These are phyloP conservation scores for Ganoderma lucidum DNA, from an alignment of 1,284 basidiomycete genomes.

Conservation along the genomic window DNA sequence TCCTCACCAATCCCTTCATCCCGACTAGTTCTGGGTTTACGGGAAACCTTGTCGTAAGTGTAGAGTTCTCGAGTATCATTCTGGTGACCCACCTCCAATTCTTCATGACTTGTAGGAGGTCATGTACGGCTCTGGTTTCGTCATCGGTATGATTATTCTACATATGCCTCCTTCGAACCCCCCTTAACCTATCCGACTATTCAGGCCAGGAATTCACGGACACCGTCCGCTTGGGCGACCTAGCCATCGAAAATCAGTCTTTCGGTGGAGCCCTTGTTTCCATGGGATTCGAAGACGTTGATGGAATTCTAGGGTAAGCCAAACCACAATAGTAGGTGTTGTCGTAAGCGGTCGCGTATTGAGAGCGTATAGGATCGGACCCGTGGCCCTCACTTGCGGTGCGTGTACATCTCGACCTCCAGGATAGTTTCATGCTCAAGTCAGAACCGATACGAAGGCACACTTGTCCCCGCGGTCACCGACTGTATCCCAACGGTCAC, in stretches of 20 bases:
- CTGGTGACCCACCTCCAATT: not conserved
- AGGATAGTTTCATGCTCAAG: not conserved
- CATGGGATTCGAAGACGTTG: constrained; percentile 48
- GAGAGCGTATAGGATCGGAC: constrained; percentile 48
- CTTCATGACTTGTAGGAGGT: constrained; percentile 41
- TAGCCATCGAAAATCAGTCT: constrained; percentile 46
- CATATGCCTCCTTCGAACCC: not conserved
- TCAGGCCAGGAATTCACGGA: constrained; percentile 37
- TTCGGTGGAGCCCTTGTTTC: constrained; percentile 58
- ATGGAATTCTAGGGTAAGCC: constrained; percentile 55
- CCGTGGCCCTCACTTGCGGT: constrained; percentile 50
- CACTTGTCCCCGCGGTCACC: not conserved
- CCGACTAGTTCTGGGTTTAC: constrained; percentile 47
- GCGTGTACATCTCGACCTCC: not conserved
- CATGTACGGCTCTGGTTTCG: constrained; percentile 58
- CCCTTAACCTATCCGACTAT: not conserved
- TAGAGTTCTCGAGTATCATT: not conserved
- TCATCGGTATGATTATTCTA: constrained; percentile 46
- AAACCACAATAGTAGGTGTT: not conserved
- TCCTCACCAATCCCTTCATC: constrained; percentile 43
- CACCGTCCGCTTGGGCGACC: constrained; percentile 35
- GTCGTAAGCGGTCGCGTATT: not conserved
- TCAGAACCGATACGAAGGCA: not conserved
- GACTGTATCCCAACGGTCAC: constrained; percentile 40
- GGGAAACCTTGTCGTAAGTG: constrained; percentile 26